phyloP scores from a whole-genome alignment of 1,139 yeast genomes.

The Saccharomyces uvarum region DNA sequence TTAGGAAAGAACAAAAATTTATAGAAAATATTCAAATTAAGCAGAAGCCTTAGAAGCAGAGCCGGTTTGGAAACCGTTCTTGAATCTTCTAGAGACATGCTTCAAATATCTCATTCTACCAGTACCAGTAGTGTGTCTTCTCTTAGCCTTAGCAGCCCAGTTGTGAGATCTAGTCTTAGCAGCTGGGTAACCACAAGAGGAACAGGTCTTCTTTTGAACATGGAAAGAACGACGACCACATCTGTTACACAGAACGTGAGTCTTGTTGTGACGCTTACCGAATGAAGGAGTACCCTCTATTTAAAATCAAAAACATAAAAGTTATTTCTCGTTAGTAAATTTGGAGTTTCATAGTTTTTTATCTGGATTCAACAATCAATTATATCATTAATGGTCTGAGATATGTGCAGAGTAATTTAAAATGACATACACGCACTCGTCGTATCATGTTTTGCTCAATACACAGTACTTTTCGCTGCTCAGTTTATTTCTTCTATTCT shows the following conservation, averaged over 20 bases:
- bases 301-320: slow-evolving; percentile 12
- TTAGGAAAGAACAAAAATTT: slow-evolving; percentile 1
- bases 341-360: slow-evolving; percentile 4
- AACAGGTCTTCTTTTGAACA: slow-evolving; percentile 97
- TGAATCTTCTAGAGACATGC: slow-evolving; percentile 94
- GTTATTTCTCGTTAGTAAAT: neutral
- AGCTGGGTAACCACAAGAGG: slow-evolving; percentile 99
- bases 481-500: neutral
- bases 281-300: slow-evolving; percentile 99
- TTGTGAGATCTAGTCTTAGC: slow-evolving; percentile 97
- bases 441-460: neutral
- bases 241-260: slow-evolving; percentile 99
- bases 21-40: slow-evolving; percentile 13
- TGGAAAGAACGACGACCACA: slow-evolving; percentile 99
- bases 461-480: neutral
- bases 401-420: neutral
- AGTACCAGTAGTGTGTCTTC: slow-evolving; percentile 99
- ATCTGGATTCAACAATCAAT: neutral
- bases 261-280: slow-evolving; percentile 99
- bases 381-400: neutral
- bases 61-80: slow-evolving; percentile 97
- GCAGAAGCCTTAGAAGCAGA: slow-evolving; percentile 38
- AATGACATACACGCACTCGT: neutral
- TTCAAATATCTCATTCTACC: slow-evolving; percentile 99
- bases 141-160: slow-evolving; percentile 99